A percentile compares a stretch with the other conserved stretches of the same genome.
phyloP scores from a whole-genome alignment of 495 filamentous ascomycete genomes.

The Umbilicaria muhlenbergii region DNA sequence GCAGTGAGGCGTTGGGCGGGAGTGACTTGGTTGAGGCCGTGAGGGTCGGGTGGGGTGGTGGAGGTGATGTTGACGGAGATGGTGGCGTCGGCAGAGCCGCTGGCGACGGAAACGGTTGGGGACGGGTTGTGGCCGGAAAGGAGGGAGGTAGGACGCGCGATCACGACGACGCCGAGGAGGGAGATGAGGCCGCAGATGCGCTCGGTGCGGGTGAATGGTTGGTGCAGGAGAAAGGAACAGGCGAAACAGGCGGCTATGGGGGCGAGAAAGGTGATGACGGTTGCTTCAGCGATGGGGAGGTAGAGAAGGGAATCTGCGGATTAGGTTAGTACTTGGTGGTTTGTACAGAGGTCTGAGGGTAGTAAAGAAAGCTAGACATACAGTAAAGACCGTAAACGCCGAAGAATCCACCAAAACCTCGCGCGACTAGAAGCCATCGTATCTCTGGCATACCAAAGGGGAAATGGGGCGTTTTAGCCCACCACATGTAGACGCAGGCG shows the following conservation, averaged over 20 bases:
- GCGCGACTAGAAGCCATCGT: constrained; percentile 45
- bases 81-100: constrained; percentile 8
- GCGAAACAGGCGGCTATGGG: constrained; percentile 72
- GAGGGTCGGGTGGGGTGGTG: constrained; percentile 4
- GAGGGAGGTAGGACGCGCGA: constrained; percentile 58
- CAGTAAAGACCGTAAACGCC: constrained; percentile 70
- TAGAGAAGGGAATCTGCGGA: constrained; percentile 61
- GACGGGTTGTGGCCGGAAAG: constrained; percentile 7
- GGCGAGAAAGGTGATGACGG: constrained; percentile 80
- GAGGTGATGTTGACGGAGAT: constrained; percentile 11
- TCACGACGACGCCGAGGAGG: constrained; percentile 67
- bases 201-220: constrained; percentile 67
- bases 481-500: constrained; percentile 62
- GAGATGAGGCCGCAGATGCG: constrained; percentile 63
- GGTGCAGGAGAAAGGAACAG: constrained; percentile 60
- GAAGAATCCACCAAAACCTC: constrained; percentile 68
- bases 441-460: constrained; percentile 56
- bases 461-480: constrained; percentile 44
- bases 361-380: constrained; percentile 15
- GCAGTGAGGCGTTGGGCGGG: constrained; percentile 55
- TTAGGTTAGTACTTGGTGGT: constrained; percentile 1
- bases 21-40: constrained; percentile 28
- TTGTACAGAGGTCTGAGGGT: background rate
- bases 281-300: constrained; percentile 78
- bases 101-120: constrained; percentile 8